Conservation (phyloP, 2,329 filamentous ascomycete genomes). For the Colletotrichum truncatum region DNA sequence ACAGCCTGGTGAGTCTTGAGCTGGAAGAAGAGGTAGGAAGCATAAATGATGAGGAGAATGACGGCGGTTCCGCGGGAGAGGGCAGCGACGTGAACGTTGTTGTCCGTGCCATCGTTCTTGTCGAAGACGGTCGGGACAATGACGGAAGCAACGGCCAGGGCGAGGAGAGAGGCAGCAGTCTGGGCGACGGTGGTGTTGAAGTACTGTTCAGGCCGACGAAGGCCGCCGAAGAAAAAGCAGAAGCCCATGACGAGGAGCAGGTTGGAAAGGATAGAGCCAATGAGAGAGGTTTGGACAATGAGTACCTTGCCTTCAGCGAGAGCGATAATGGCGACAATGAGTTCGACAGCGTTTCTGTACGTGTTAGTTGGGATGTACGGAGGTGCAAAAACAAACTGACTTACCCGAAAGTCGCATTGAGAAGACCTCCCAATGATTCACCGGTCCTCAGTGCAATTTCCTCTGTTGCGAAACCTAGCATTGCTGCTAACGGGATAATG, state of each 20-base stretch:
- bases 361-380: slow-evolving; percentile 8
- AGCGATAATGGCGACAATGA: slow-evolving; percentile 90
- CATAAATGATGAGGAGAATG: slow-evolving; percentile 86
- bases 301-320: slow-evolving; percentile 76
- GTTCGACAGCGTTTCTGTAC: slow-evolving; percentile 78
- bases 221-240: slow-evolving; percentile 89
- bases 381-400: slow-evolving; percentile 12
- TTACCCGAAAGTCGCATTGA: slow-evolving; percentile 87
- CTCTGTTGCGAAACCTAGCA: slow-evolving; percentile 90
- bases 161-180: slow-evolving; percentile 83
- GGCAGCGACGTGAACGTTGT: slow-evolving; percentile 60
- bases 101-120: slow-evolving; percentile 51
- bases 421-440: slow-evolving; percentile 85
- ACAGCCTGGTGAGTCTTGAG: slow-evolving; percentile 84
- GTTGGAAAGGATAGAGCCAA: slow-evolving; percentile 92
- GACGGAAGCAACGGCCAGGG: slow-evolving; percentile 80
- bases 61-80: slow-evolving; percentile 79
- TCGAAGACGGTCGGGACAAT: slow-evolving; percentile 93
- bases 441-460: slow-evolving; percentile 85
- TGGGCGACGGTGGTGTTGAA: slow-evolving; percentile 95
- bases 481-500: slow-evolving; percentile 87
- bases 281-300: slow-evolving; percentile 92
- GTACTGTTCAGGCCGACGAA: slow-evolving; percentile 81
- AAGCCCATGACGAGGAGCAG: slow-evolving; percentile 88
- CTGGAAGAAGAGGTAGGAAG: slow-evolving; percentile 87